These are phyloP conservation scores for Floccularia luteovirens DNA, from an alignment of 768 basidiomycete species.

Conservation along the genomic window DNA sequence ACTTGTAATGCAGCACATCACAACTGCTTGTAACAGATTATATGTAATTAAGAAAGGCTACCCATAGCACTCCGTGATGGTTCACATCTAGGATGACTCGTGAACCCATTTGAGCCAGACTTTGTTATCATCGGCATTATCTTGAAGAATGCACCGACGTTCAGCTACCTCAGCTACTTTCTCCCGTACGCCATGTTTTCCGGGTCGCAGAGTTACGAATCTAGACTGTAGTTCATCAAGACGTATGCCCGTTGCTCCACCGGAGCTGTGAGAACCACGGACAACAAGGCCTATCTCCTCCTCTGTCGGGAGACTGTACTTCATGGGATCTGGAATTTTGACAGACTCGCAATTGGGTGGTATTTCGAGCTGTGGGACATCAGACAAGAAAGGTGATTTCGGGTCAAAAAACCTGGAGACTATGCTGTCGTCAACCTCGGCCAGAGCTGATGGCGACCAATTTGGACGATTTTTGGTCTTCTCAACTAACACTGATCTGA, in stretches of 20 bases:
- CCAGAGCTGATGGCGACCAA: slow-evolving; percentile 65
- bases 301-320: slow-evolving; percentile 71
- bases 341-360: slow-evolving; percentile 21
- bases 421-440: slow-evolving; percentile 54
- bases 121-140: slow-evolving; percentile 51
- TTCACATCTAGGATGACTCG: too few relatives aligned
- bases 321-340: slow-evolving; percentile 21
- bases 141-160: slow-evolving; percentile 56
- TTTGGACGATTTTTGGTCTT: slow-evolving; percentile 42
- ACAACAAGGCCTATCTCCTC: slow-evolving; percentile 62
- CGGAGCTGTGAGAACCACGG: slow-evolving; percentile 51
- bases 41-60: too few relatives aligned
- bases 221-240: slow-evolving; percentile 55
- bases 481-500: slow-evolving; percentile 54
- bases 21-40: too few relatives aligned
- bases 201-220: slow-evolving; percentile 38
- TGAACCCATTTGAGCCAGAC: slow-evolving; percentile 64
- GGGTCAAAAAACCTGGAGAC: slow-evolving; percentile 60
- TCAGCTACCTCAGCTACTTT: slow-evolving; percentile 74
- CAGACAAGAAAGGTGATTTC: slow-evolving; percentile 37
- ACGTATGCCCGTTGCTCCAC: slow-evolving; percentile 54
- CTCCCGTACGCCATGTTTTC: slow-evolving; percentile 58
- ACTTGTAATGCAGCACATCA: too few relatives aligned
- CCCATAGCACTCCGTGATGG: too few relatives aligned
- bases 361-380: slow-evolving; percentile 36